These are phyloP conservation scores for Syzygium grande DNA, from an alignment of 345 rosid species.

Conservation along the genomic window DNA sequence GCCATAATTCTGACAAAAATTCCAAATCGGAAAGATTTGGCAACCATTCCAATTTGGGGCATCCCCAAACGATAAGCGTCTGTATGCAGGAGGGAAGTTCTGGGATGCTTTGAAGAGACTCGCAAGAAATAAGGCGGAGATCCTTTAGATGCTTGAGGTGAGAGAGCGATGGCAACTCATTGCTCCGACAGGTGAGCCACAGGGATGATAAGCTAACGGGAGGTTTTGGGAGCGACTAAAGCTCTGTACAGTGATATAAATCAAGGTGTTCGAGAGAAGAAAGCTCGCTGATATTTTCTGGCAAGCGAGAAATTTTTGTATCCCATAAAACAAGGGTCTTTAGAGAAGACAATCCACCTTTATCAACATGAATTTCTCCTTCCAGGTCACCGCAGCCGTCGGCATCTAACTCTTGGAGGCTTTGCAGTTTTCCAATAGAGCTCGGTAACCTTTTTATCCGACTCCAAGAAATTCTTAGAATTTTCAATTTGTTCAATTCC, in stretches of 20 bases:
- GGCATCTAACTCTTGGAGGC: neutral
- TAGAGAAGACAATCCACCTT: neutral
- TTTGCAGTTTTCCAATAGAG: neutral
- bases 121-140: fast-evolving
- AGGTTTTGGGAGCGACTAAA: neutral
- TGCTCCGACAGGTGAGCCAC: fast-evolving
- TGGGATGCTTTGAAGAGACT: neutral
- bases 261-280: fast-evolving
- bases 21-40: neutral
- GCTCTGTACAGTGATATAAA: fast-evolving
- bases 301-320: fast-evolving
- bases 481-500: neutral
- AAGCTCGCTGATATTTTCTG: too few species aligned
- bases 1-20: fast-evolving
- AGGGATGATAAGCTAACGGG: fast-evolving
- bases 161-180: neutral
- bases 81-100: neutral
- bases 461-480: fast-evolving
- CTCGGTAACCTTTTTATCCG: neutral
- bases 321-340: fast-evolving
- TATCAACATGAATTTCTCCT: neutral
- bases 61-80: fast-evolving
- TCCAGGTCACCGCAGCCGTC: fast-evolving
- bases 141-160: fast-evolving
- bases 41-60: neutral